phyloP scores from a whole-genome alignment of 257 asterid species.

The Gynochthodes officinalis region DNA sequence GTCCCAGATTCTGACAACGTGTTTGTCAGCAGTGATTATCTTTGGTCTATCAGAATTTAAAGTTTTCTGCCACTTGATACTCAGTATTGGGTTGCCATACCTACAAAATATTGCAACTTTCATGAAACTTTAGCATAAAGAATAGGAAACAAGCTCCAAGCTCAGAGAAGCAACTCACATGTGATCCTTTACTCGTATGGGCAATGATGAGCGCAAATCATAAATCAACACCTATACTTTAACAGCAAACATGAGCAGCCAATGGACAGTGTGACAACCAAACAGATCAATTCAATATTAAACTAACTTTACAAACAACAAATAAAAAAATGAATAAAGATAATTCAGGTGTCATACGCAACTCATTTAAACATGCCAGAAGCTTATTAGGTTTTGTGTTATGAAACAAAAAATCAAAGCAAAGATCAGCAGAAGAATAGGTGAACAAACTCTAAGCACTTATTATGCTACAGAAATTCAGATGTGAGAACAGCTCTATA shows the following conservation, averaged over 20 bases:
- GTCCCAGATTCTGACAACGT: constrained; percentile 92
- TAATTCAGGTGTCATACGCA: neutral
- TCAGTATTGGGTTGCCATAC: constrained; percentile 88
- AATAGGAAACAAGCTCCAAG: constrained; percentile 17
- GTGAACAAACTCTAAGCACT: no score
- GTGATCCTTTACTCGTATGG: constrained; percentile 79
- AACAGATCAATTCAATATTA: neutral
- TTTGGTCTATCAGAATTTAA: constrained; percentile 62
- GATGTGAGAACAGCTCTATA: no score
- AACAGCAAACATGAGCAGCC: constrained; percentile 16
- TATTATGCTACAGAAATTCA: no score
- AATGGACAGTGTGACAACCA: neutral
- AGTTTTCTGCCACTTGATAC: constrained; percentile 90
- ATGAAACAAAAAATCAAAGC: no score
- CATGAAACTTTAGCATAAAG: neutral
- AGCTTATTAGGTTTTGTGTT: neutral
- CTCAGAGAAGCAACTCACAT: constrained; percentile 53
- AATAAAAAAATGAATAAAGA: neutral
- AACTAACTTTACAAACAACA: neutral
- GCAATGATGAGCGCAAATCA: constrained; percentile 80
- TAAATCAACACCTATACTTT: constrained; percentile 66
- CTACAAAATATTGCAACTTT: constrained; percentile 34
- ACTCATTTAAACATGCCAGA: neutral
- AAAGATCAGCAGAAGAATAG: no score
- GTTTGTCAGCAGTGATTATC: constrained; percentile 77